Conservation (phyloP, 768 basidiomycete genomes). For the Kwoniella europaea region DNA sequence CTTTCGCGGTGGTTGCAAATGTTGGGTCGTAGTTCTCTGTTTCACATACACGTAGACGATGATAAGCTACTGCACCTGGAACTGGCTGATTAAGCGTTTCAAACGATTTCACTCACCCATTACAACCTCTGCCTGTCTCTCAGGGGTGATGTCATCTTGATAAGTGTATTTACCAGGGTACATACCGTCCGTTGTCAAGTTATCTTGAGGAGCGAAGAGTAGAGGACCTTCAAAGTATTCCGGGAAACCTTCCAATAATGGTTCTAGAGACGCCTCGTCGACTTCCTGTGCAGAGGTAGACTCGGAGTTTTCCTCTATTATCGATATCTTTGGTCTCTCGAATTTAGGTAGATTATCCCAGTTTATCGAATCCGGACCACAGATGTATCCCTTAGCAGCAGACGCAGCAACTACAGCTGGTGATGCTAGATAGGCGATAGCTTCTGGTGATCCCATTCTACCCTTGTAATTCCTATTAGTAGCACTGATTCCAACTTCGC, state of each 20-base stretch:
- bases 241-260: slow-evolving; percentile 82
- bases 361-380: slow-evolving; percentile 75
- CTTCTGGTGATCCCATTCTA: slow-evolving; percentile 94
- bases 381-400: slow-evolving; percentile 88
- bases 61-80: neutral
- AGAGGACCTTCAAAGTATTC: slow-evolving; percentile 77
- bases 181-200: slow-evolving; percentile 96
- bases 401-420: slow-evolving; percentile 97
- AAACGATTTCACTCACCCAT: slow-evolving; percentile 64
- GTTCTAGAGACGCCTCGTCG: slow-evolving; percentile 72
- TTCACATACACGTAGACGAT: neutral
- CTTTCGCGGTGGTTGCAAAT: slow-evolving; percentile 74
- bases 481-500: slow-evolving; percentile 93
- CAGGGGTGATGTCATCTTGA: slow-evolving; percentile 97
- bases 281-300: slow-evolving; percentile 52
- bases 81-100: neutral
- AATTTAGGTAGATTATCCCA: slow-evolving; percentile 62
- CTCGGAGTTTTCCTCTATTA: slow-evolving; percentile 50
- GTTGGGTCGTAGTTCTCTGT: slow-evolving; percentile 90
- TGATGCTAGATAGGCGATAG: slow-evolving; percentile 91
- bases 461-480: slow-evolving; percentile 99
- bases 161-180: slow-evolving; percentile 99
- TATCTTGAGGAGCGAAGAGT: slow-evolving; percentile 94
- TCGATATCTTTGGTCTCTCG: slow-evolving; percentile 49
- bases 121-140: slow-evolving; percentile 89